phyloP scores from a whole-genome alignment of 1,139 yeast species.

The Kodamaea sp. region DNA sequence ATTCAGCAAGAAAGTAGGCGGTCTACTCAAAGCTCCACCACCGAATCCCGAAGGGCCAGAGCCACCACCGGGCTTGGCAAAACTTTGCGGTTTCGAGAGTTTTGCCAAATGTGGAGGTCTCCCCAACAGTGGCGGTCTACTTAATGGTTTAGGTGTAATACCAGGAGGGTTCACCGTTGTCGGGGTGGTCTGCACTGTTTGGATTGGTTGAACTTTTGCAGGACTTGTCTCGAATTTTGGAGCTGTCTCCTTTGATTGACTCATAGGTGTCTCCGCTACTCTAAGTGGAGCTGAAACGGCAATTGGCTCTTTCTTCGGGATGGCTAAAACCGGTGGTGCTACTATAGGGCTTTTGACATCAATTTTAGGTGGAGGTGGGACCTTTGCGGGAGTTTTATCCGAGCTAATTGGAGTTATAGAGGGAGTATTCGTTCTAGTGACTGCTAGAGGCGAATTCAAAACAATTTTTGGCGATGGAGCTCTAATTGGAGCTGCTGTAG shows the following conservation, averaged over 20 bases:
- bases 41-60: too few species aligned
- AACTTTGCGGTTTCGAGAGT: slow-evolving; percentile 13
- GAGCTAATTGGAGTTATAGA: not conserved
- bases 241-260: too few species aligned
- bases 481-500: not conserved
- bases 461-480: slow-evolving; percentile 1
- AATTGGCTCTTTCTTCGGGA: too few species aligned
- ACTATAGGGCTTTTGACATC: too few species aligned
- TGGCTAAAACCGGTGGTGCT: too few species aligned
- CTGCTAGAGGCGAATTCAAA: not conserved
- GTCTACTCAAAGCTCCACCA: slow-evolving; percentile 15
- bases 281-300: too few species aligned
- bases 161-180: too few species aligned
- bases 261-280: too few species aligned
- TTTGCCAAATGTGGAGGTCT: slow-evolving; percentile 8
- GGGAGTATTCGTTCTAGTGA: not conserved
- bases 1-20: slow-evolving; percentile 21
- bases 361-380: not conserved
- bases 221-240: too few species aligned
- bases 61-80: slow-evolving; percentile 15
- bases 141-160: too few species aligned
- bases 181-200: slow-evolving; percentile 9
- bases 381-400: not conserved
- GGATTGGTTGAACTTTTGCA: too few species aligned
- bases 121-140: slow-evolving; percentile 3